Evolutionary conservation across 176 grass and related monocot species (phyloP), one percentile per base, ranked within the genome.

Genomic region (Oryza officinalis): DNA sequence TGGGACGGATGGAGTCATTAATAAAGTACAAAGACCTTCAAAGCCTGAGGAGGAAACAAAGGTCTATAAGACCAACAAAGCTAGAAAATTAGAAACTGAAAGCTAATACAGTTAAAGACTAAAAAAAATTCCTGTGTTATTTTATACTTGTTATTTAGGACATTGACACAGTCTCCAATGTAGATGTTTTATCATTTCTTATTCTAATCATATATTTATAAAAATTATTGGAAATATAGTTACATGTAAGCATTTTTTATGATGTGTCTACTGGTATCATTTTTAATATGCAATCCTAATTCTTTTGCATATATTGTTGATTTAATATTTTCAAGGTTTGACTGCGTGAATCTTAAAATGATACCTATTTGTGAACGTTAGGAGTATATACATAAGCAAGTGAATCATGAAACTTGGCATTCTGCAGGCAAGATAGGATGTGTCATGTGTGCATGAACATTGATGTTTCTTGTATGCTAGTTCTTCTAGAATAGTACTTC

Each of bases 401-500:
- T 54, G 49, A 54, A 20, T 54, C 17, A 54, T 54, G 49, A 20
- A 54, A 18, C 49, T 54, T 18, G 49, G 14, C 49, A 54, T 54
- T 54, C 49, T 54, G 17, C 49, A 20, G 5, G 5, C 17, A 54
- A 17, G 15, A 13, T 18, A 54, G 4, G 49, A 54, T 54, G 6
- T 54, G 37, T 38, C 37, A 38, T 38, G 37, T 7, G 17, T 50
- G 47, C 3, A 2, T 54, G 15, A 20, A 7, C 17, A 20, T 54
- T 20, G 17, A 54, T 54, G 49, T 18, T 54, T 54, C 49, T 20
- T 54, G 5, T 54, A 60, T 60, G 18, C 50, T 18, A 54, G 50
- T 68, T 88, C 40, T 75, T 52, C 5, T 31, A 60, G 41, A 72
- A 89, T 75, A 41, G 3, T 76, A 77, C 41, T 60, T 13, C 54